Evolutionary conservation across 2,329 filamentous ascomycete genomes (phyloP), one percentile per base, ranked within the genome.

Genomic region (Tolypocladium amazonense): DNA sequence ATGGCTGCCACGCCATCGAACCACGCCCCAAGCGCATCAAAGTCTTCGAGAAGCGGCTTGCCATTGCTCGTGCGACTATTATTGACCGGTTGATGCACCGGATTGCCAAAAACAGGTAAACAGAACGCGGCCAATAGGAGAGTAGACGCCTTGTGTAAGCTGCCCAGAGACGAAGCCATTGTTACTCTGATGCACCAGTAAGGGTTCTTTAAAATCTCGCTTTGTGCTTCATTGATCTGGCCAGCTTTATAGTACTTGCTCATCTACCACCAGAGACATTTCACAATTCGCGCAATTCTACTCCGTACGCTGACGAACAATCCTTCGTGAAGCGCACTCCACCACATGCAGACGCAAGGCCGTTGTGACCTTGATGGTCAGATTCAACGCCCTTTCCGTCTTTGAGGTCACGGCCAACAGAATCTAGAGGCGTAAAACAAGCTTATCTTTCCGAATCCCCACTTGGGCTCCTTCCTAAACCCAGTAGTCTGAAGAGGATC

Each of bases 1-100:
- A 76, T 69, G 60, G 71, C 71, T 8, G 71, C 68, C 2, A 77
- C 68, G 3, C 72, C 72, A 38, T 76, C 70, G 50, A 76, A 77
- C 73, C 74, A 76, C 1, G 72, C 70, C 0, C 74, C 73, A 61
- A 71, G 67, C 4, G 69, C 65, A 58, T 76, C 71, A 56, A 66
- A 65, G 56, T 66, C 64, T 30, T 63, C 27, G 23, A 65, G 56
- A 4, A 63, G 54, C 11, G 55, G 55, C 35, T 39, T 30, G 27
- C 2, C 27, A 52, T 52, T 7, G 9, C 27, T 52, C 2, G 27
- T 6, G 27, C 12, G 7, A 4, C 25, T n/a, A 5, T 20, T 3
- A 30, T 18, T 25, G 14, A 5, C 47, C 9, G 25, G 15, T 3
- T 52, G 27, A n/a, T 52, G 27, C 18, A 33, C 47, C 7, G 47